Base-by-base conservation (phyloP, 83 land plant genomes). In the Picea engelmannii region DNA sequence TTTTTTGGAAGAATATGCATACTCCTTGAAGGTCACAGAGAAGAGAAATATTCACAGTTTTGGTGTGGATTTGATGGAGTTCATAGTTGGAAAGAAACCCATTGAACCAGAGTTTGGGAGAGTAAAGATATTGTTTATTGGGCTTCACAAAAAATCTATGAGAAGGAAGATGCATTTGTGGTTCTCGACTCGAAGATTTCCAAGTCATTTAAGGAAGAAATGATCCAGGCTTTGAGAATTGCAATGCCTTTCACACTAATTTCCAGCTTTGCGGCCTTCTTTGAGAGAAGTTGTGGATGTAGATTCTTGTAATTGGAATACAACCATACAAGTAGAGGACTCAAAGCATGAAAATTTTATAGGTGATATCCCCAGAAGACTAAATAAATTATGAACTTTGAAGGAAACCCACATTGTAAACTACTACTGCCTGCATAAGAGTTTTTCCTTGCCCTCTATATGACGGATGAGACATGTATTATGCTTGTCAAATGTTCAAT, bases 101-200 rank as follows among this genome's bases (percentile, higher is more conserved):
- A 82, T 83, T 35, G 94, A 89, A 38, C 49, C 87, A 1, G 87
- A 85, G 25, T 91, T 82, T 63, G 95, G 93, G 91, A 91, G 66
- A 86, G 78, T 82, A 87, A 81, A 80, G 88, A 93, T 70, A 84
- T 93, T 5, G 93, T 89, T 65, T 77, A 82, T 62, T 93, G 91
- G 93, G 85, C 87, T 7, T 73, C 88, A 20, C 64, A 62, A 61
- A 90, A 90, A 49, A 84, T 87, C 13, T 86, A 78, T 38, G 40
- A 3, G 40, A 38, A 38, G 40, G 40, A 38, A 38, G 40, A 38
- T 38, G 40, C 40, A 38, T 31, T 68, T 31, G 91, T 88, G 17
- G 85, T 90, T 10, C 70, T 92, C 10, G 94, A 92, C 85, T 85
- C 85, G 38, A 49, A 77, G 5, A 13, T 90, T n/a, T 81, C 84